A percentile compares a stretch with the other conserved stretches of the same genome.
Evolutionary conservation across 495 filamentous ascomycete species (phyloP).

Genomic region (Aspergillus affinis): DNA sequence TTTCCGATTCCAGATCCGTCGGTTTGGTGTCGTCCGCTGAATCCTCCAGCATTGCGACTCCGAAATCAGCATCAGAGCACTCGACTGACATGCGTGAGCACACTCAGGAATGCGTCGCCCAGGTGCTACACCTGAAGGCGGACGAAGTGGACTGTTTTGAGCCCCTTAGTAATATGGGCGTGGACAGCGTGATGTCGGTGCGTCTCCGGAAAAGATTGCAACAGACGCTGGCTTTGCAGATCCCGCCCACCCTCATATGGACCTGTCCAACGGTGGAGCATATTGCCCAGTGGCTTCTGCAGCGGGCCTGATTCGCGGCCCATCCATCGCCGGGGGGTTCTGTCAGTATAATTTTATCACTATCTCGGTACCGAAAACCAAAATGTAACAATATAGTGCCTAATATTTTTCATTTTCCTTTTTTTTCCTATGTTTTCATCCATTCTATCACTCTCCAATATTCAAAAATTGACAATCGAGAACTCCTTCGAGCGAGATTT

Average conservation of each 20-base stretch:
- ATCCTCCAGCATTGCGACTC: conserved; percentile 8
- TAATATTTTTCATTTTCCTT: too few species aligned
- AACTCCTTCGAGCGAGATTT: too few species aligned
- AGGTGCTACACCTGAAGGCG: conserved; percentile 21
- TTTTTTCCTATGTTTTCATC: too few species aligned
- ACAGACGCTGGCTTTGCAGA: conserved; percentile 29
- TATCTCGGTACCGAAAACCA: too few species aligned
- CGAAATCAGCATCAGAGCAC: conserved; percentile 17
- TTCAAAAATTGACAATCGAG: too few species aligned
- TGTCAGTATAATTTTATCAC: too few species aligned
- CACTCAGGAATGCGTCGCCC: conserved; percentile 23
- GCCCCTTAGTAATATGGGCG: conserved; percentile 34
- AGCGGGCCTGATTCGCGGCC: too few species aligned
- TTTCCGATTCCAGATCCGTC: background rate
- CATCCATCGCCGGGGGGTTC: too few species aligned
- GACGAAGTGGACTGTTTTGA: conserved; percentile 33
- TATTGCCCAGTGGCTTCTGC: conserved; percentile 18
- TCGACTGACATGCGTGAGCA: conserved; percentile 20
- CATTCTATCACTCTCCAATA: too few species aligned
- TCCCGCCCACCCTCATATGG: conserved; percentile 42
- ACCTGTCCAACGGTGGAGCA: conserved; percentile 34
- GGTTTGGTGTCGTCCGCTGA: background rate
- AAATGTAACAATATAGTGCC: too few species aligned
- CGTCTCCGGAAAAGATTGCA: conserved; percentile 34
- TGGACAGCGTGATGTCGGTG: conserved; percentile 45